phyloP scores from a whole-genome alignment of 371 early-diverging fungal species.

The Sporodiniella umbellata region DNA sequence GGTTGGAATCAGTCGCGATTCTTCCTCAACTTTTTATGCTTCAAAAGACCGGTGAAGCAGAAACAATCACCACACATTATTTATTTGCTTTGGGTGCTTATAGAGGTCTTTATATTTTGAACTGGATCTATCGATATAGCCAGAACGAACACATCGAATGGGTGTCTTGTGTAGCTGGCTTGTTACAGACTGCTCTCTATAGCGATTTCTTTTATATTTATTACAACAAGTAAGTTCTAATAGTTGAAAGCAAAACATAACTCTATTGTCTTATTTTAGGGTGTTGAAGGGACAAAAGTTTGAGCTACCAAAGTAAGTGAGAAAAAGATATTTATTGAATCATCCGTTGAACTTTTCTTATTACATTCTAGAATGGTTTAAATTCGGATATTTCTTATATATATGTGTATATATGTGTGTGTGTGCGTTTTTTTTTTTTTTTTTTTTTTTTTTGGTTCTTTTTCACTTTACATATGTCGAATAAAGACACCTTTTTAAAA shows the following conservation, averaged over 20 bases:
- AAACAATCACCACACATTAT: constrained; percentile 98
- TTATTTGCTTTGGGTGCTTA: constrained; percentile 97
- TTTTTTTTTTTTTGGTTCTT: constrained; percentile 6
- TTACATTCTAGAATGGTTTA: constrained; percentile 1
- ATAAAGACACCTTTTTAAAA: constrained; percentile 5
- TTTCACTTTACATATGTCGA: not conserved
- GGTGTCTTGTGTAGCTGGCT: constrained; percentile 85
- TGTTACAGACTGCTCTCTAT: constrained; percentile 95
- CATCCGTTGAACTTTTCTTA: not conserved
- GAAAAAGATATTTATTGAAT: not conserved
- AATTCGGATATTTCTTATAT: not conserved
- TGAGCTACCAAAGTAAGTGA: constrained; percentile 60
- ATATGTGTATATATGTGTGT: no score
- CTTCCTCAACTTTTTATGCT: constrained; percentile 98
- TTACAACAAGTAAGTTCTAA: constrained; percentile 74
- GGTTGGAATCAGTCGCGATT: constrained; percentile 98
- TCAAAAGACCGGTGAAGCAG: constrained; percentile 97
- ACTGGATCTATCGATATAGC: constrained; percentile 93
- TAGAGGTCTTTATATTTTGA: constrained; percentile 91
- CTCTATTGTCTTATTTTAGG: constrained; percentile 38
- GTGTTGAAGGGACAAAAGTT: constrained; percentile 86
- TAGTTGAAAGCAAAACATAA: not conserved
- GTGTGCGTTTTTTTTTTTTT: constrained; percentile 1
- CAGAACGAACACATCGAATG: constrained; percentile 67
- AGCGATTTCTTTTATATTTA: constrained; percentile 98